These are phyloP conservation scores for Phyllosticta citriasiana DNA, from an alignment of 2,329 filamentous ascomycete species.

Conservation along the genomic window DNA sequence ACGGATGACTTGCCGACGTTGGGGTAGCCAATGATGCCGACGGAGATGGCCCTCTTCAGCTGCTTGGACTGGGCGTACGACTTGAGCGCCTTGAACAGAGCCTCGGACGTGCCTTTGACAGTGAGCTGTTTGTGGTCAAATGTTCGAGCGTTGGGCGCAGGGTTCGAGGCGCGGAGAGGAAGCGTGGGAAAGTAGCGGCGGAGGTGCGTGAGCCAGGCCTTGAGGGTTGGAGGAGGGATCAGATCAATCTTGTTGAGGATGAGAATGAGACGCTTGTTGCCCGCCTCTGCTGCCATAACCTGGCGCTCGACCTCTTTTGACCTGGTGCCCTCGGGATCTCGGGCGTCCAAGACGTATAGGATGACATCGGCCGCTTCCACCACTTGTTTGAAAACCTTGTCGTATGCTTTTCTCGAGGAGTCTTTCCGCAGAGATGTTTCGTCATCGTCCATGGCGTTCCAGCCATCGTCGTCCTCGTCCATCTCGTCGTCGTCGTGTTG, in stretches of 20 bases:
- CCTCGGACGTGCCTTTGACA: conserved; percentile 72
- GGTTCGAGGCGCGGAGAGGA: conserved; percentile 72
- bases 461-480: conserved; percentile 46
- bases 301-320: conserved; percentile 84
- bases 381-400: conserved; percentile 93
- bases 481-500: conserved; percentile 50
- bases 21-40: conserved; percentile 90
- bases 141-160: conserved; percentile 75
- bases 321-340: conserved; percentile 81
- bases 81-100: conserved; percentile 83
- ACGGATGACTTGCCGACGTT: conserved; percentile 96
- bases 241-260: conserved; percentile 95
- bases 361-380: conserved; percentile 83
- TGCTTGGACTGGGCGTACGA: conserved; percentile 74
- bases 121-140: conserved; percentile 90
- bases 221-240: conserved; percentile 70
- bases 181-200: conserved; percentile 86
- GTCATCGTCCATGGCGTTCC: conserved; percentile 38
- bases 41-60: conserved; percentile 79
- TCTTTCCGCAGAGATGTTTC: conserved; percentile 39
- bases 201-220: conserved; percentile 74
- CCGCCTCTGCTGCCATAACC: conserved; percentile 77
- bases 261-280: conserved; percentile 79
- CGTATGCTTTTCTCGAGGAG: conserved; percentile 74
- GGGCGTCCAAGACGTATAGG: conserved; percentile 84